phyloP scores from a whole-genome alignment of 768 basidiomycete species.

The Russula griseocarnosa region DNA sequence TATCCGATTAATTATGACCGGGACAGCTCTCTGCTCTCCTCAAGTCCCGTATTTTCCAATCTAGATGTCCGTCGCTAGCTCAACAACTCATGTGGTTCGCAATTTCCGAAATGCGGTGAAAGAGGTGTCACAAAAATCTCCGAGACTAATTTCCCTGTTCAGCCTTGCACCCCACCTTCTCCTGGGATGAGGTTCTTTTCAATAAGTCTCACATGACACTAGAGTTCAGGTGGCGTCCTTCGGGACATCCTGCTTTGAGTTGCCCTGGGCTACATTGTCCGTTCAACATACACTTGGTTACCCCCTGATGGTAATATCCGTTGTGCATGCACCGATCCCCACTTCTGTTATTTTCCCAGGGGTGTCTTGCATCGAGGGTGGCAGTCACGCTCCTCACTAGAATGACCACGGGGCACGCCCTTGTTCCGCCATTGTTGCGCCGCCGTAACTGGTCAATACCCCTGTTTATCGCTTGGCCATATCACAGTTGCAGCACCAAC shows the following conservation, averaged over 20 bases:
- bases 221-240: not conserved
- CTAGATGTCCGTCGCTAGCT: not conserved
- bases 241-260: conserved; percentile 1
- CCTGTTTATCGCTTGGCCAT: not conserved
- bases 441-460: not conserved
- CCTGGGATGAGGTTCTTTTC: not conserved
- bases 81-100: not conserved
- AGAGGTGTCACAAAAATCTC: not conserved
- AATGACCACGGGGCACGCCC: not conserved
- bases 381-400: not conserved
- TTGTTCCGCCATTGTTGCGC: not conserved
- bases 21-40: not conserved
- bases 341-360: not conserved
- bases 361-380: not conserved
- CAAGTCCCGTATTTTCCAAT: conserved; percentile 2
- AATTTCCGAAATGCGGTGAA: not conserved
- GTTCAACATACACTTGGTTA: not conserved
- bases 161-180: not conserved
- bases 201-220: conserved; percentile 7
- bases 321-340: not conserved
- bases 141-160: not conserved
- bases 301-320: not conserved
- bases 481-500: not conserved
- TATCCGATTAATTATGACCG: conserved; percentile 7
- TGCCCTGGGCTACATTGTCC: not conserved